These are phyloP conservation scores for Aspergillus homomorphus DNA, from an alignment of 495 filamentous ascomycete species.

Conservation along the genomic window DNA sequence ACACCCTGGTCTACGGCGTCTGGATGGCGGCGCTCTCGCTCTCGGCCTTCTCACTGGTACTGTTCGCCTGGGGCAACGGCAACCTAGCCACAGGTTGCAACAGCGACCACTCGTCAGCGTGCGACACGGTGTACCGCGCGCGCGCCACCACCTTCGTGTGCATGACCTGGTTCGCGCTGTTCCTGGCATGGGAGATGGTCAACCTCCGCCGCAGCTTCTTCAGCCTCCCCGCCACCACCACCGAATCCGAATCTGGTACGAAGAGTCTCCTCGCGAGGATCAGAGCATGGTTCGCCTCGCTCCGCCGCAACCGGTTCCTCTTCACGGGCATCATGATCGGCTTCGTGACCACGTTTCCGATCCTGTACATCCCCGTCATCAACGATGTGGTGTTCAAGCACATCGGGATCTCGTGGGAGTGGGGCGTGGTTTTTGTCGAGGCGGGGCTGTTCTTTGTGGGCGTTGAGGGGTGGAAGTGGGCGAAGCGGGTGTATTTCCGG, in stretches of 20 bases:
- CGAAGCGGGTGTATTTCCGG: conserved; percentile 54
- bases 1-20: conserved; percentile 66
- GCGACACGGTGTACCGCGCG: conserved; percentile 66
- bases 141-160: conserved; percentile 69
- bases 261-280: conserved; percentile 45
- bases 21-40: conserved; percentile 70
- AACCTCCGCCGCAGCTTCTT: conserved; percentile 67
- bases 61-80: conserved; percentile 66
- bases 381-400: conserved; percentile 70
- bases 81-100: conserved; percentile 63
- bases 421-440: conserved; percentile 60
- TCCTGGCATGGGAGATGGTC: conserved; percentile 73
- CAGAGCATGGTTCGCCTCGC: conserved; percentile 49
- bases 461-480: conserved; percentile 66
- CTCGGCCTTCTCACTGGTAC: conserved; percentile 59
- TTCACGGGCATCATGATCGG: conserved; percentile 67
- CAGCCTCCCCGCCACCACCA: conserved; percentile 48
- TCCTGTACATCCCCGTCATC: conserved; percentile 68
- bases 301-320: conserved; percentile 71
- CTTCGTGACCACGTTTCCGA: conserved; percentile 69
- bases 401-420: conserved; percentile 68
- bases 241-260: conserved; percentile 33
- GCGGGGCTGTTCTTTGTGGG: conserved; percentile 60
- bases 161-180: conserved; percentile 71
- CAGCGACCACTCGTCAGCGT: conserved; percentile 50